Evolutionary conservation across 371 early-diverging fungal species (phyloP).

Genomic region (Saksenaea vasiformis): DNA sequence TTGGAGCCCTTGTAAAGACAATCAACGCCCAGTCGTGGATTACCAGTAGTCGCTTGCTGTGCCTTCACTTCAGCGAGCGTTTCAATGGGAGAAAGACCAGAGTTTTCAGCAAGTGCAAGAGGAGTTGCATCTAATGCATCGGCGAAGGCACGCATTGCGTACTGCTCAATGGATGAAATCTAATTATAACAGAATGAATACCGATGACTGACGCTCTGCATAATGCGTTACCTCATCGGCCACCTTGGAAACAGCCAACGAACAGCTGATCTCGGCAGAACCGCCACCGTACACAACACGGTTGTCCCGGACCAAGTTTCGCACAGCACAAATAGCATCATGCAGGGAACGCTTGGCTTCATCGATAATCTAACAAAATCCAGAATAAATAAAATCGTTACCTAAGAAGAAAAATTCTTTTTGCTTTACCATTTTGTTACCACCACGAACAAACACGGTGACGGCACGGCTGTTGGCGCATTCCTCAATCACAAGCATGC

Average conservation of each 20-base stretch:
- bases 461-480: constrained; percentile 98
- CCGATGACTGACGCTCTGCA: not conserved
- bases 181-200: constrained; percentile 16
- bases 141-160: constrained; percentile 98
- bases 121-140: constrained; percentile 98
- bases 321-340: constrained; percentile 99
- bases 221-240: constrained; percentile 77
- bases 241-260: constrained; percentile 89
- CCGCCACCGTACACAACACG: constrained; percentile 99
- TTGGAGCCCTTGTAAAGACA: constrained; percentile 91
- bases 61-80: constrained; percentile 94
- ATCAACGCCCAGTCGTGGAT: constrained; percentile 94
- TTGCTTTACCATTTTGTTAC: constrained; percentile 90
- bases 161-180: constrained; percentile 93
- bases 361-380: constrained; percentile 87
- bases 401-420: not conserved
- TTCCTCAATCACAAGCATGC: constrained; percentile 98
- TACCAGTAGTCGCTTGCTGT: constrained; percentile 86
- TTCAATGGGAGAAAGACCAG: constrained; percentile 96
- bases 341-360: constrained; percentile 99
- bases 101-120: constrained; percentile 97
- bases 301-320: constrained; percentile 97
- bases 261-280: constrained; percentile 96
- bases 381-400: not conserved
- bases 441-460: constrained; percentile 98